Conservation (phyloP, 495 filamentous ascomycete genomes). For the Talaromyces trachyspermus region DNA sequence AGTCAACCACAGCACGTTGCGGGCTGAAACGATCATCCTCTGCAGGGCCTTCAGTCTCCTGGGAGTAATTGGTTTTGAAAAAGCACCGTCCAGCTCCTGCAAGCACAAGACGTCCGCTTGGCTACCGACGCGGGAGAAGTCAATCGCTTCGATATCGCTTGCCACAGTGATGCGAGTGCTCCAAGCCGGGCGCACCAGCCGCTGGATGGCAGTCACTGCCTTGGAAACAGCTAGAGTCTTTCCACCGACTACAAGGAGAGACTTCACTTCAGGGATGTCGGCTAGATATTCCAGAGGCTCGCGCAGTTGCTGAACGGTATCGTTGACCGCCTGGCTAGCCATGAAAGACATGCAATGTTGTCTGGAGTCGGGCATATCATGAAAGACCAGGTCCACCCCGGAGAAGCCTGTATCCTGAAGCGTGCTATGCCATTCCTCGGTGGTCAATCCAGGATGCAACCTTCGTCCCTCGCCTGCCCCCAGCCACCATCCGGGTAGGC, state of each 20-base stretch:
- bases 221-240: background rate
- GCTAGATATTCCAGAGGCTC: slow-evolving; percentile 9
- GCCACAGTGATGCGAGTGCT: background rate
- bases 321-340: slow-evolving; percentile 37
- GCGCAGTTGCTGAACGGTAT: slow-evolving; percentile 18
- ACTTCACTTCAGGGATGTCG: slow-evolving; percentile 1
- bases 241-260: slow-evolving; percentile 1
- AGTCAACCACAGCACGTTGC: slow-evolving; percentile 30
- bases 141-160: background rate
- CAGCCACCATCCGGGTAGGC: slow-evolving; percentile 21
- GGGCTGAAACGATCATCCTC: slow-evolving; percentile 17
- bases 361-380: background rate
- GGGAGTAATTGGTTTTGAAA: slow-evolving; percentile 31
- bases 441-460: slow-evolving; percentile 8
- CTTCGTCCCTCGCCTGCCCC: slow-evolving; percentile 9
- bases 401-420: slow-evolving; percentile 35
- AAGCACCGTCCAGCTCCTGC: slow-evolving; percentile 31
- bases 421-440: slow-evolving; percentile 26
- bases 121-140: background rate
- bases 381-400: slow-evolving; percentile 29
- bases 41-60: slow-evolving; percentile 9
- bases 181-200: background rate
- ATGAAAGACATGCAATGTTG: slow-evolving; percentile 24
- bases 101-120: slow-evolving; percentile 25
- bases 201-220: background rate